Evolutionary conservation across 306 rosid species (phyloP), one percentile per base, ranked within the genome.

Genomic region (Astragalus glycyphyllos): DNA sequence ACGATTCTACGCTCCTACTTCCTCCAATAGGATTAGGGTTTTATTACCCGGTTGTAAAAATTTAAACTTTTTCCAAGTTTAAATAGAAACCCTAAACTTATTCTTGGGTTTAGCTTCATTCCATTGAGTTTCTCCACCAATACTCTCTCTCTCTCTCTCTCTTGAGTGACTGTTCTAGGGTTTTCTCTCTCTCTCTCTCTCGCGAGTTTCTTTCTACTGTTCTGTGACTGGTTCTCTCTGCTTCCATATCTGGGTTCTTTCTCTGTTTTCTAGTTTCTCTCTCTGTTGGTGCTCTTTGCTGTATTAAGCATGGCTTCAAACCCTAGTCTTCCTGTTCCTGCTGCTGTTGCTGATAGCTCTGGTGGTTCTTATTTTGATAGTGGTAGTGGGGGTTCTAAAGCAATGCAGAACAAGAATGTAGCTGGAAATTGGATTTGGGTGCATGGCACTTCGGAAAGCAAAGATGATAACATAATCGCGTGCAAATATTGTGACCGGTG

Each of bases 11-110:
- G 9, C 42, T 40, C 8, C 44, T 40, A 40, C 44, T 5, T 37
- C 9, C 42, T 37, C 7, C 23, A 8, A 40, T 6, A 7, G 45
- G 11, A 40, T 8, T 40, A 11, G 4, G 11, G 9, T 31, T 32
- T 58, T 9, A 12, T n/a, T 3, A 12, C 42, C 63, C 42, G 11
- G 20, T 58, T 20, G 16, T 3, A 15, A 60, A 8, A 9, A 15
- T 26, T 26, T 26, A 38, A 17, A 6, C 11, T 4, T 60, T 12
- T 61, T 61, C 3, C 41, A 11, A 32, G 68, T 62, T 41, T 10
- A 17, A 17, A 41, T 62, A 7, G 51, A 40, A 58, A 41, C 51
- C 37, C 37, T 62, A 62, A 62, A 11, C 50, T 31, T 40, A 40
- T 10, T 55, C 32, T 7, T 20, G 11, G 9, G 3, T 55, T 26